Evolutionary conservation across 2,329 filamentous ascomycete genomes (phyloP).

Genomic region (Zopfia rhizophila): DNA sequence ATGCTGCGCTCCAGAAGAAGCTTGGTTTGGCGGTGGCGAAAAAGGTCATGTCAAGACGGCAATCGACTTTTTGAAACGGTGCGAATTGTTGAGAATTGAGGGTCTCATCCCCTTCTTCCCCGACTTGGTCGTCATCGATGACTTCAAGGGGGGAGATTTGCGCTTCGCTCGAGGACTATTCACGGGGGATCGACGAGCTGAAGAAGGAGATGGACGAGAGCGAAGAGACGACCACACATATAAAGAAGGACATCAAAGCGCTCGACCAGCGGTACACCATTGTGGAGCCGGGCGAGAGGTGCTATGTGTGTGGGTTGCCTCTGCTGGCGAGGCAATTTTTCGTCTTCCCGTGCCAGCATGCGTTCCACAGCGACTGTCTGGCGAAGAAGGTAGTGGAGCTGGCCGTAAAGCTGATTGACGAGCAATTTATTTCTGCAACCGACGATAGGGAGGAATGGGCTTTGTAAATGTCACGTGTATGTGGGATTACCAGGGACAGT

Average conservation of each 20-base stretch:
- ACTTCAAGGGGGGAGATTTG: conserved; percentile 99
- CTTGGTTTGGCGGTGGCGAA: conserved; percentile 95
- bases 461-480: too few species aligned
- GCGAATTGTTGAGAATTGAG: conserved; percentile 92
- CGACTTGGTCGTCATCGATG: conserved; percentile 97
- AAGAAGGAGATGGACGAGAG: conserved; percentile 97
- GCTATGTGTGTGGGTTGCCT: conserved; percentile 87
- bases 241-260: conserved; percentile 86
- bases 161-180: conserved; percentile 90
- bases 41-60: conserved; percentile 90
- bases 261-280: conserved; percentile 93
- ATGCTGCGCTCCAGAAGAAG: conserved; percentile 85
- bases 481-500: too few species aligned
- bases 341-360: conserved; percentile 97
- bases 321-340: conserved; percentile 93
- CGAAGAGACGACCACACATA: conserved; percentile 86
- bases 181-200: conserved; percentile 85
- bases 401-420: conserved; percentile 92
- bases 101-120: conserved; percentile 98
- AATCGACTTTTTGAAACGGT: conserved; percentile 91
- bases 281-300: conserved; percentile 94
- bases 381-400: conserved; percentile 87
- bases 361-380: conserved; percentile 95
- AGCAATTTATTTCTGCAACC: conserved; percentile 81
- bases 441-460: conserved; percentile 87